Conservation (phyloP, 495 filamentous ascomycete genomes). For the Trichoderma parareesei region DNA sequence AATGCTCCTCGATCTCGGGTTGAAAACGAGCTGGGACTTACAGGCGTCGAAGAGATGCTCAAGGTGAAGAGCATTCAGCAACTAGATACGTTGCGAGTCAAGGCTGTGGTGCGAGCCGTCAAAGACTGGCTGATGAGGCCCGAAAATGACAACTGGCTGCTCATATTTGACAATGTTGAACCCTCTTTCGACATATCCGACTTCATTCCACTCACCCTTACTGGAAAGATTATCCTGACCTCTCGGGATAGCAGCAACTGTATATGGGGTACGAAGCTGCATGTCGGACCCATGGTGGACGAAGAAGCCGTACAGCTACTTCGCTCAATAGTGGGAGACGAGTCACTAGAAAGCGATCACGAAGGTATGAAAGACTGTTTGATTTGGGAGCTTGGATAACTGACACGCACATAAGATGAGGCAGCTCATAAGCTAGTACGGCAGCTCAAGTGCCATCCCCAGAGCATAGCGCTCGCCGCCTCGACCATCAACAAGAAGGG, state of each 20-base stretch:
- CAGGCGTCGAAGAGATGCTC: constrained; percentile 11
- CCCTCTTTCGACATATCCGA: constrained; percentile 10
- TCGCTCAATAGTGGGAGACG: background rate
- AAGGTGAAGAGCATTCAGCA: constrained; percentile 7
- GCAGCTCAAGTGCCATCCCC: constrained; percentile 1
- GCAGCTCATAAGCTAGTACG: background rate
- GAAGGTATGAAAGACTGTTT: background rate
- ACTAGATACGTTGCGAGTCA: constrained; percentile 5
- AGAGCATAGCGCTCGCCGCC: background rate
- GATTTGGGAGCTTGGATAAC: background rate
- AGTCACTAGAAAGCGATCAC: background rate
- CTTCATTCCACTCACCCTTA: constrained; percentile 7
- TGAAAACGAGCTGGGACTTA: constrained; percentile 8
- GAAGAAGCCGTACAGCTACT: constrained; percentile 10
- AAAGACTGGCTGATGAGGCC: constrained; percentile 14
- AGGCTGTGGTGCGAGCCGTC: constrained; percentile 11
- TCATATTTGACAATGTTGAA: constrained; percentile 13
- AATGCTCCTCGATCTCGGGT: background rate
- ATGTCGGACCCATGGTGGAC: background rate
- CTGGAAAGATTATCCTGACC: constrained; percentile 10
- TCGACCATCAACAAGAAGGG: background rate
- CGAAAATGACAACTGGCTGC: constrained; percentile 10
- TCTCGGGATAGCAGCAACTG: constrained; percentile 1
- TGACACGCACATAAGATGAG: background rate
- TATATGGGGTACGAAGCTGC: constrained; percentile 6